Evolutionary conservation across 805 yeast genomes (phyloP).

Genomic region (Sugiyamaella americana): DNA sequence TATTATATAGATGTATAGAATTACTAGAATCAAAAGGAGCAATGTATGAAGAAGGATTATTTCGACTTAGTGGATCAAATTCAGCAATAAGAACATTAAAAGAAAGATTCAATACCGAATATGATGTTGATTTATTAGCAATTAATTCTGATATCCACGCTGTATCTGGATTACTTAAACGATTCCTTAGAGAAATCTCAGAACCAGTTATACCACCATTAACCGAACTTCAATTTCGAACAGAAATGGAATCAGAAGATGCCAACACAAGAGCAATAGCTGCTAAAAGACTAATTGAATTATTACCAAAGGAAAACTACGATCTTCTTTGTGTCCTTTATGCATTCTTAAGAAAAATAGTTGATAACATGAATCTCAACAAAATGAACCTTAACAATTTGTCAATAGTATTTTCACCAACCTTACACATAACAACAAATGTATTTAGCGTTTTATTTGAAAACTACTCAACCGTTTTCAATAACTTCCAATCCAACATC

Average conservation of each 20-base stretch:
- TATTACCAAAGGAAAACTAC: constrained; percentile 49
- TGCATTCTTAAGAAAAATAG: constrained; percentile 58
- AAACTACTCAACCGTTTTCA: constrained; percentile 37
- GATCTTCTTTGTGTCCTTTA: constrained; percentile 62
- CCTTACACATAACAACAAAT: constrained; percentile 60
- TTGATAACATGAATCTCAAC: constrained; percentile 54
- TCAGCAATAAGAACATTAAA: constrained; percentile 64
- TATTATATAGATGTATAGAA: constrained; percentile 68
- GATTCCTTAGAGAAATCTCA: constrained; percentile 75
- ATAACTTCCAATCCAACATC: neutral
- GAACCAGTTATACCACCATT: constrained; percentile 57
- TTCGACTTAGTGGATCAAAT: constrained; percentile 85
- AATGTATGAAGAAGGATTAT: constrained; percentile 82
- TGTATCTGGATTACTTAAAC: constrained; percentile 76
- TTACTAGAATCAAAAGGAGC: constrained; percentile 63
- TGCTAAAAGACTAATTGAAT: constrained; percentile 31
- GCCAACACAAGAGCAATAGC: constrained; percentile 23
- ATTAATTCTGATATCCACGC: constrained; percentile 63
- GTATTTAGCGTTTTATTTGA: constrained; percentile 53
- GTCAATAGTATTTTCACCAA: constrained; percentile 78
- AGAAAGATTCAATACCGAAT: constrained; percentile 57
- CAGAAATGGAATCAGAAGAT: constrained; percentile 29
- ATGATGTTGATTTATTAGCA: constrained; percentile 61
- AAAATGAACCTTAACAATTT: constrained; percentile 79
- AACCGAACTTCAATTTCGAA: constrained; percentile 37